Conservation (phyloP, 164 flowering plant genomes). For the Umbellularia californica region DNA sequence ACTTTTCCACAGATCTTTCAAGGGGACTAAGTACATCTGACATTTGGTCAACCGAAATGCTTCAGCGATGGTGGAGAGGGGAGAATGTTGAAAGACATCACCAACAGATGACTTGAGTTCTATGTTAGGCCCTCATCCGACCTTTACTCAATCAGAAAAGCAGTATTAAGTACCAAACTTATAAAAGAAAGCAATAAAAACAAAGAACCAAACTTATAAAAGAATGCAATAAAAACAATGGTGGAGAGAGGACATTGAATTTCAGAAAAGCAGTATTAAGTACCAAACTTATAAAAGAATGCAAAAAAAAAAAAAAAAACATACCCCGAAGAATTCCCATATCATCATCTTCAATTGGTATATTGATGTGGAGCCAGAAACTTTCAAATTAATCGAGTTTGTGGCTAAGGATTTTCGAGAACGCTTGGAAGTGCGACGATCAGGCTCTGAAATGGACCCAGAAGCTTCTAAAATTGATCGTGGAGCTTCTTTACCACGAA, state of each 20-base stretch:
- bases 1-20: too few species aligned
- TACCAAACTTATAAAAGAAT: too few species aligned
- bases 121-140: too few species aligned
- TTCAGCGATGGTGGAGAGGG: too few species aligned
- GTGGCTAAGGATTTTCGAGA: slow-evolving; percentile 65
- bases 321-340: slow-evolving; percentile 98
- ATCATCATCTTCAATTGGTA: slow-evolving; percentile 98
- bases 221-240: not conserved
- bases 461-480: slow-evolving; percentile 79
- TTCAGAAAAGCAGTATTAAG: not conserved
- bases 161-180: not conserved
- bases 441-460: slow-evolving; percentile 47
- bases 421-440: slow-evolving; percentile 87
- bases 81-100: too few species aligned
- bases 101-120: too few species aligned
- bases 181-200: not conserved
- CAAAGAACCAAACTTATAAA: not conserved
- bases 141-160: too few species aligned
- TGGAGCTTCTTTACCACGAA: slow-evolving; percentile 91
- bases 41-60: too few species aligned
- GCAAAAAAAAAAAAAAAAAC: slow-evolving; percentile 14
- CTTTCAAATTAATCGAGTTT: slow-evolving; percentile 58
- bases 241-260: not conserved
- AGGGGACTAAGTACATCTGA: too few species aligned
- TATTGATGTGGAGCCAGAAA: slow-evolving; percentile 81